A percentile compares a stretch with the other conserved stretches of the same genome.
Conservation (phyloP, 345 rosid genomes). For the Iberis pinnata region DNA sequence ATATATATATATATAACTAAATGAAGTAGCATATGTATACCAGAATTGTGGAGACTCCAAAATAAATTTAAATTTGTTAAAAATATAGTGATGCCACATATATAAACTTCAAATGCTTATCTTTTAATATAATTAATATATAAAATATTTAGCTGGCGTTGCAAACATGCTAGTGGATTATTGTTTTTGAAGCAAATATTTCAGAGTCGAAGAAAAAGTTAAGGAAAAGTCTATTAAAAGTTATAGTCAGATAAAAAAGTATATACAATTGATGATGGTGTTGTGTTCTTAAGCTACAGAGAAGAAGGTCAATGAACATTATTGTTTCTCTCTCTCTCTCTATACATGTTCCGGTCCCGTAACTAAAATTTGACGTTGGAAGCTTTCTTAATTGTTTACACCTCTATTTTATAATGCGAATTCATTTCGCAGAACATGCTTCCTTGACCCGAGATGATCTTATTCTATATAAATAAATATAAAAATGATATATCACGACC, state of each 20-base stretch:
- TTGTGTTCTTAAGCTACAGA: neutral
- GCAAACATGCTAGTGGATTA: too few relatives aligned
- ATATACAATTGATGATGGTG: neutral
- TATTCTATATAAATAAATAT: neutral
- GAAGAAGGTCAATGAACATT: neutral
- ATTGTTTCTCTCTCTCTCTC: slow-evolving; percentile 14
- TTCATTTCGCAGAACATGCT: neutral
- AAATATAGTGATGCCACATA: too few relatives aligned
- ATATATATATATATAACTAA: too few relatives aligned
- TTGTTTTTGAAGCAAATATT: too few relatives aligned
- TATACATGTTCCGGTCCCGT: slow-evolving; percentile 20
- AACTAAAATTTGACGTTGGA: slow-evolving; percentile 30
- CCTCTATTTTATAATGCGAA: neutral
- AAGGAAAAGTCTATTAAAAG: neutral
- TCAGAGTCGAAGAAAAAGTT: too few relatives aligned
- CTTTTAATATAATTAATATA: too few relatives aligned
- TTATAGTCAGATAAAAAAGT: slow-evolving; percentile 14
- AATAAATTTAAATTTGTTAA: too few relatives aligned
- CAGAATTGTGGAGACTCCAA: too few relatives aligned
- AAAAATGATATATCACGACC: slow-evolving; percentile 9
- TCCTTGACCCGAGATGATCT: slow-evolving; percentile 5
- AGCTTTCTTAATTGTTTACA: neutral
- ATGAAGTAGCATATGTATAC: too few relatives aligned
- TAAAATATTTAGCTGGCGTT: too few relatives aligned
- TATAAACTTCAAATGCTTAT: too few relatives aligned